Evolutionary conservation across 768 basidiomycete genomes (phyloP).

Genomic region (Candolleomyces aberdarensis): DNA sequence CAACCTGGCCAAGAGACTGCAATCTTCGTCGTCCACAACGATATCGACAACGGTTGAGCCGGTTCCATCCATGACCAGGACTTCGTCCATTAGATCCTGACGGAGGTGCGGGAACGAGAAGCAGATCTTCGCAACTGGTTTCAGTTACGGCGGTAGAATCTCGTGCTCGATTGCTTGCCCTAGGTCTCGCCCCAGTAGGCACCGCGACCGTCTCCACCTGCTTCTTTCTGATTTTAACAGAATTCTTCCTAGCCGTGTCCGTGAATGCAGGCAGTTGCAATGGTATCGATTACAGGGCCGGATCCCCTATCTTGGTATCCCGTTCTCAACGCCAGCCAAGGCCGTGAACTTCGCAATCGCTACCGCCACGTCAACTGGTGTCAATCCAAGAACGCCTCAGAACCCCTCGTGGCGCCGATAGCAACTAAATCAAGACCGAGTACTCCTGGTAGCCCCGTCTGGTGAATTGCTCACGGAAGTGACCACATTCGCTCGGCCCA

Average conservation of each 20-base stretch:
- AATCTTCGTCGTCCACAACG: slow-evolving; percentile 4
- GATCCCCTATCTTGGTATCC: slow-evolving; percentile 4
- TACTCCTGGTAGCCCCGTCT: slow-evolving; percentile 2
- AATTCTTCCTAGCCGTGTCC: neutral
- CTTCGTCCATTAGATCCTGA: slow-evolving; percentile 3
- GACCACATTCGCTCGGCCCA: neutral
- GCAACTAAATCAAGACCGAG: slow-evolving; percentile 4
- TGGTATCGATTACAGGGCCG: neutral
- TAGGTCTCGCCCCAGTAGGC: neutral
- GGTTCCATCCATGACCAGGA: neutral
- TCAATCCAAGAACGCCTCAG: slow-evolving; percentile 3
- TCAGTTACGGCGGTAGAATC: slow-evolving; percentile 6
- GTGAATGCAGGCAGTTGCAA: slow-evolving; percentile 1
- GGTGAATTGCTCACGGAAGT: slow-evolving; percentile 6
- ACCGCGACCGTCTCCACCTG: neutral
- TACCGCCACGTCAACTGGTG: slow-evolving; percentile 4
- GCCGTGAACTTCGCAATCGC: slow-evolving; percentile 2
- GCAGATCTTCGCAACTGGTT: slow-evolving; percentile 5
- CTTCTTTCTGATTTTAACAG: neutral
- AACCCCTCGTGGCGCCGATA: slow-evolving; percentile 2
- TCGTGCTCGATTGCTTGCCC: slow-evolving; percentile 3
- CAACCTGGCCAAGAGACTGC: neutral
- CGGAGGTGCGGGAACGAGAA: neutral
- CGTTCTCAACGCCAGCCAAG: neutral
- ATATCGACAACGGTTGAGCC: slow-evolving; percentile 1